Base-by-base conservation (phyloP, 352 stramenopile genomes). In the Globisporangium iwayamae region DNA sequence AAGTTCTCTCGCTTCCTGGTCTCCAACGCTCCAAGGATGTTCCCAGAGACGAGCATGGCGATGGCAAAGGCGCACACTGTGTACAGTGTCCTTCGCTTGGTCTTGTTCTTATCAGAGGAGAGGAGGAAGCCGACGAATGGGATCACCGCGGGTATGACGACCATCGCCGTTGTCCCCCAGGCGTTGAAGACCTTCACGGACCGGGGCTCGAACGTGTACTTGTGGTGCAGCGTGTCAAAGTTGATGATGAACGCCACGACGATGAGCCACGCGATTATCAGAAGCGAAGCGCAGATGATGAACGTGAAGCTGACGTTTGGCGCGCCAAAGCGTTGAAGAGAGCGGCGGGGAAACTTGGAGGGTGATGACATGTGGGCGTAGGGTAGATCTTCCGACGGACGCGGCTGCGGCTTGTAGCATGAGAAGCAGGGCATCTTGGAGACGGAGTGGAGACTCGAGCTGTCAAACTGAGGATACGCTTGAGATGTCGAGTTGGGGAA, bases 191-290 rank as follows among this genome's bases (percentile, higher is more conserved):
- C 10, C 22, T 22, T 36, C 22, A 54, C 22, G 1, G 48, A 54
- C 48, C 13, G 20, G 20, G 48, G 48, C 22, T 28, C 30, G 48
- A 54, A 54, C 25, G 48, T 54, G 48, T 54, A 54, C 22, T 36
- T 54, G 11, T 54, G 20, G 48, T 38, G 6, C 20, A 54, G 22
- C 22, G 48, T 32, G 48, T 36, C 20, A n/a, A 36, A 20, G 48
- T 54, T 20, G 48, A 54, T 18, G 22, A 54, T 14, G 48, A 34
- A 54, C 10, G 48, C 20, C 48, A 54, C n/a, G 48, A 54, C 30
- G n/a, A 54, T 16, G 48, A 28, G 9, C 48, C 48, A 54, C 18
- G 48, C 13, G 22, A 54, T n/a, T 2, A 32, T 6, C 20, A 54
- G 48, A 1, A 54, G 48, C 9, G 4, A 8, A n/a, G 48, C 48